Conservation (phyloP, 2,329 filamentous ascomycete genomes). For the Decorospora gaudefroyi region DNA sequence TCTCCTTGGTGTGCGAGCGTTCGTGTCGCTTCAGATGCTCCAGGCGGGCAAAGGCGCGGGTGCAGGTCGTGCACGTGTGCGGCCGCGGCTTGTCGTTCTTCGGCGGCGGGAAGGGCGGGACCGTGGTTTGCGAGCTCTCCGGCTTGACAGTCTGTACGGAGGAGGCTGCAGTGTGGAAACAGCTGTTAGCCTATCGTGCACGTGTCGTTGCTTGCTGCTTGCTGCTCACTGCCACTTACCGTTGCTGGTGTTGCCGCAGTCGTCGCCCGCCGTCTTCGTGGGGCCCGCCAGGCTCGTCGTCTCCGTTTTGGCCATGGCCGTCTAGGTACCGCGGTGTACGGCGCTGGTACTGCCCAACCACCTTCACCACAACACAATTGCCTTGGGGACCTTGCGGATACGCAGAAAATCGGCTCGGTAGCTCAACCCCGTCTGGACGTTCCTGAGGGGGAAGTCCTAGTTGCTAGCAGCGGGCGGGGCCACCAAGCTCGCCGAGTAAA, state of each 20-base stretch:
- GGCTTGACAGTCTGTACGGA: constrained; percentile 42
- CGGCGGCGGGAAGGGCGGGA: constrained; percentile 68
- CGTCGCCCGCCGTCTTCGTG: constrained; percentile 36
- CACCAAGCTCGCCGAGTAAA: constrained; percentile 24
- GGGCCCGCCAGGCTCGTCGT: constrained; percentile 34
- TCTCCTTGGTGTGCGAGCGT: constrained; percentile 97
- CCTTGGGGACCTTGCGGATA: constrained; percentile 5
- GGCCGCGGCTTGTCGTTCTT: constrained; percentile 98
- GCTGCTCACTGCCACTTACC: constrained; percentile 30
- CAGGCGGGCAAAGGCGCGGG: constrained; percentile 87
- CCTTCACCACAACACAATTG: constrained; percentile 18
- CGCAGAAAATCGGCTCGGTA: constrained; percentile 4
- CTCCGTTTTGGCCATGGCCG: constrained; percentile 34
- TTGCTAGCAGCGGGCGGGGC: constrained; percentile 19
- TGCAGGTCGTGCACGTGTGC: constrained; percentile 89
- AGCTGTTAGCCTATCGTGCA: constrained; percentile 25
- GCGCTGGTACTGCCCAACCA: constrained; percentile 18
- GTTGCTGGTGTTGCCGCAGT: constrained; percentile 40
- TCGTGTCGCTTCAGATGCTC: constrained; percentile 98
- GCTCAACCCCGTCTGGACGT: not conserved
- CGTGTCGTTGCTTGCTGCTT: constrained; percentile 1
- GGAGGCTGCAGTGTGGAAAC: constrained; percentile 30
- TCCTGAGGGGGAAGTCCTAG: constrained; percentile 5
- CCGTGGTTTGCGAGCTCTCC: constrained; percentile 31
- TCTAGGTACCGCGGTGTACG: too few species aligned